Conservation (phyloP, 495 filamentous ascomycete species). For the Friedmanniomyces endolithicus region DNA sequence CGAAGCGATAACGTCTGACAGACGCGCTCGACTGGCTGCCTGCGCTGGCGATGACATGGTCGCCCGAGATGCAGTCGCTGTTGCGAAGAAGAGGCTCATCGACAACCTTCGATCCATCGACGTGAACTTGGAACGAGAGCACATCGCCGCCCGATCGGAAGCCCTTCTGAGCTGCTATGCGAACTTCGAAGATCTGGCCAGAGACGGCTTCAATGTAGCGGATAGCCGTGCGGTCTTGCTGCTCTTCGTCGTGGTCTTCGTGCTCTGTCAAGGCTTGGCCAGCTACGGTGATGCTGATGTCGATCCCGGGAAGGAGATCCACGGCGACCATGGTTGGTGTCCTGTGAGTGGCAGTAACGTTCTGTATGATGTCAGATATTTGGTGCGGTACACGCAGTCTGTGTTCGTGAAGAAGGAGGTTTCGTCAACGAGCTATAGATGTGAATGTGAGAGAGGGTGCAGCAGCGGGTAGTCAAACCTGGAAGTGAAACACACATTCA, state of each 20-base stretch:
- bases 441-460: too few relatives aligned
- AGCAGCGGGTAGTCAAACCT: too few relatives aligned
- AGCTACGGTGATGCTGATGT: slow-evolving; percentile 1
- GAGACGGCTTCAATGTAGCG: slow-evolving; percentile 11
- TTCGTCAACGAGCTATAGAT: too few relatives aligned
- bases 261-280: slow-evolving; percentile 6
- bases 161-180: not conserved
- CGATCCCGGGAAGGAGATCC: slow-evolving; percentile 6
- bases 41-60: not conserved
- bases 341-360: not conserved
- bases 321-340: slow-evolving; percentile 5
- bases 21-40: not conserved
- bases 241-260: slow-evolving; percentile 5
- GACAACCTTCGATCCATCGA: not conserved
- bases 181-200: slow-evolving; percentile 5
- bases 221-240: slow-evolving; percentile 1
- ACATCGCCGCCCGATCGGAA: slow-evolving; percentile 1
- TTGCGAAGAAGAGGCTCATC: not conserved
- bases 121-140: not conserved
- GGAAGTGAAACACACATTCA: too few relatives aligned
- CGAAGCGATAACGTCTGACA: not conserved
- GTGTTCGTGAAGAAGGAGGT: too few relatives aligned
- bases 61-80: not conserved
- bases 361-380: not conserved
- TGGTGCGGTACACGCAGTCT: too few relatives aligned